These are phyloP conservation scores for Solanum clarkiae DNA, from an alignment of 257 asterid genomes.

Conservation along the genomic window DNA sequence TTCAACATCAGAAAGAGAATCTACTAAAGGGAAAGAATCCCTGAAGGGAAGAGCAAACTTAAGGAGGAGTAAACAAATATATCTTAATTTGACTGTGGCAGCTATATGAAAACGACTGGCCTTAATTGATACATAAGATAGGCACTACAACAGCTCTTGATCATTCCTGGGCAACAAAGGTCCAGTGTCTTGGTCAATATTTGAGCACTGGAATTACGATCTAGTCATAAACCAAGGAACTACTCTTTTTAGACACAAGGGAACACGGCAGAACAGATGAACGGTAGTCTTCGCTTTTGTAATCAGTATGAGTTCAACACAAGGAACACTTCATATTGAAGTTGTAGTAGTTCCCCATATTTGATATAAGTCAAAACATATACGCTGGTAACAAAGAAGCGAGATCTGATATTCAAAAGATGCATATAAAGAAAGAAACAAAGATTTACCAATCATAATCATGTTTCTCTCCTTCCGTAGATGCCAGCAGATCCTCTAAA, in stretches of 20 bases:
- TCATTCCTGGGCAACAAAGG: not conserved
- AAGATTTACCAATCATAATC: conserved; percentile 35
- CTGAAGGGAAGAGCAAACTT: not conserved
- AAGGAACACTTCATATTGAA: not conserved
- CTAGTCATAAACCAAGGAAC: not conserved
- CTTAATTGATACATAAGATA: not conserved
- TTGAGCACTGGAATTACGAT: not conserved
- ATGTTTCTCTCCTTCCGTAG: conserved; percentile 32
- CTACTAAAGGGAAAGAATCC: not conserved
- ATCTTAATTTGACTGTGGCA: not conserved
- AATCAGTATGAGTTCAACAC: not conserved
- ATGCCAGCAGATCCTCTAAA: conserved; percentile 23
- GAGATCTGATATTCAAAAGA: not conserved
- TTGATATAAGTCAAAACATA: not conserved
- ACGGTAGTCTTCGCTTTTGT: not conserved
- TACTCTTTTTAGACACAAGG: not conserved
- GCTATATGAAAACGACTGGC: not conserved
- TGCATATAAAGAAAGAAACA: not conserved
- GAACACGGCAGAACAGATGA: not conserved
- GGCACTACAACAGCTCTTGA: not conserved
- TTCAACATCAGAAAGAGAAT: not conserved
- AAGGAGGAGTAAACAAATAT: not conserved
- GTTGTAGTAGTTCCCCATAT: not conserved
- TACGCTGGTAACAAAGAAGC: not conserved
- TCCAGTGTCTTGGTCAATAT: not conserved